Conservation (phyloP, 2,329 filamentous ascomycete species). For the Dactylellina drechsleri region DNA sequence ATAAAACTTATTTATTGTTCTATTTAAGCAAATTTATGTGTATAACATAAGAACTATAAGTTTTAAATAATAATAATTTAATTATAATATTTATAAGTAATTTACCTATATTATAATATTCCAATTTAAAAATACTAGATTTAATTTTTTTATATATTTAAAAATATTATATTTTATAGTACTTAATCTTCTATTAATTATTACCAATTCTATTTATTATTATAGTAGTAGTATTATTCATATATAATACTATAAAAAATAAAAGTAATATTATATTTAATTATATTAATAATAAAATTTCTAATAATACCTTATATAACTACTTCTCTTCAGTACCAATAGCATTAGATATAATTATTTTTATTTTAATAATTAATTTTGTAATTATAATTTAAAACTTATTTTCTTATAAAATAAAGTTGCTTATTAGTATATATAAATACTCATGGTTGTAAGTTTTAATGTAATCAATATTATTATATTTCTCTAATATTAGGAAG, state of each 20-base stretch:
- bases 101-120: neutral
- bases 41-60: neutral
- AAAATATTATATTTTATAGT: neutral
- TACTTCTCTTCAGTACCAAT: too few relatives aligned
- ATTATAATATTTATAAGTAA: neutral
- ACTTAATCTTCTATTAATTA: neutral
- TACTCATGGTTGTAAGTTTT: neutral
- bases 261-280: too few relatives aligned
- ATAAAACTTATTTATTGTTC: neutral
- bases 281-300: neutral
- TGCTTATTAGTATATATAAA: neutral
- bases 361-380: slow-evolving; percentile 10
- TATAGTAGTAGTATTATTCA: neutral
- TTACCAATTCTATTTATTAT: neutral
- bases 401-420: slow-evolving; percentile 1
- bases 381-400: neutral
- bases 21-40: neutral
- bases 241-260: too few relatives aligned
- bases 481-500: neutral
- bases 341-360: neutral
- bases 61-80: neutral
- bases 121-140: neutral
- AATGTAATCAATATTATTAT: neutral
- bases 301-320: neutral
- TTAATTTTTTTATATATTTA: neutral